Conservation (phyloP, 257 asterid genomes). For the Fraxinus excelsior region DNA sequence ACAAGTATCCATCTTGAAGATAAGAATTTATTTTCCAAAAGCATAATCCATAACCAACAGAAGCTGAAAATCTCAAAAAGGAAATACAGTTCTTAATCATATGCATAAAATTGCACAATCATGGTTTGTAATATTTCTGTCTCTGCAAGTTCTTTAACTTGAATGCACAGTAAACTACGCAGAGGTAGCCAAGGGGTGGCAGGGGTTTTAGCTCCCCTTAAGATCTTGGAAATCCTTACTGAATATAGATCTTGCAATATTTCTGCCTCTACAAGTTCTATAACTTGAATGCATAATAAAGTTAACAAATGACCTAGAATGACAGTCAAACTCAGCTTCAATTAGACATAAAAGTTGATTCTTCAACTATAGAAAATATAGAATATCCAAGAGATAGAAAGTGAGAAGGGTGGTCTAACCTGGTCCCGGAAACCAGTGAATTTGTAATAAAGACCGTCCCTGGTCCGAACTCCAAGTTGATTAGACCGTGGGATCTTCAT, state of each 20-base stretch:
- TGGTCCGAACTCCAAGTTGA: slow-evolving; percentile 88
- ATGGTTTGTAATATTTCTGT: not conserved
- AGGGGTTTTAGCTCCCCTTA: not conserved
- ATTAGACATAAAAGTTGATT: not conserved
- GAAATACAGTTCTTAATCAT: not conserved
- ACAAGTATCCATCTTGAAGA: slow-evolving; percentile 26
- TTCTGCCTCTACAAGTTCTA: not conserved
- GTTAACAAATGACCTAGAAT: not conserved
- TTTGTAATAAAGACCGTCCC: slow-evolving; percentile 85
- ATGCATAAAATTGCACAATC: not conserved
- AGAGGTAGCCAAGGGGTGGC: not conserved
- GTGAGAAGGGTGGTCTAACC: slow-evolving; percentile 36
- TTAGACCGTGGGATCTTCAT: slow-evolving; percentile 91
- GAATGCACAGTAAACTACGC: slow-evolving; percentile 13
- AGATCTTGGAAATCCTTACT: not conserved
- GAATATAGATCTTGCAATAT: not conserved
- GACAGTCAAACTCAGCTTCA: slow-evolving; percentile 13
- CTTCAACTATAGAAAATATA: slow-evolving; percentile 1
- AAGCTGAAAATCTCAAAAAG: not conserved
- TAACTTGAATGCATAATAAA: not conserved
- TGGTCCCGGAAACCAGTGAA: slow-evolving; percentile 94
- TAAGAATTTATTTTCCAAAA: not conserved
- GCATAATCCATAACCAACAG: not conserved
- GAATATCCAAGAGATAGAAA: not conserved
- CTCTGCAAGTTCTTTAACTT: not conserved